These are phyloP conservation scores for Cercospora sp. DNA, from an alignment of 2,329 filamentous ascomycete genomes.

Conservation along the genomic window DNA sequence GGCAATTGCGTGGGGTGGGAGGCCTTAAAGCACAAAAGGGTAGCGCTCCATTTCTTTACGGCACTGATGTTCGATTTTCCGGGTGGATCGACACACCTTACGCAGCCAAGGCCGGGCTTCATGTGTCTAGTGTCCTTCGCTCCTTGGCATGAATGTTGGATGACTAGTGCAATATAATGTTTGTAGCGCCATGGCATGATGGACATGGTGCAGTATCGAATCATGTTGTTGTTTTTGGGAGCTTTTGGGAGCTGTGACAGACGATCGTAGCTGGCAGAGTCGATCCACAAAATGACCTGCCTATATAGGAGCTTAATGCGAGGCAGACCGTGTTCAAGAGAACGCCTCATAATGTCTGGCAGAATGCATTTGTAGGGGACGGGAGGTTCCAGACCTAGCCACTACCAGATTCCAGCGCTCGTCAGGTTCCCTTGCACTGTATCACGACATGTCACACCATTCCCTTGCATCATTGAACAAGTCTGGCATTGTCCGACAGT, in stretches of 20 bases:
- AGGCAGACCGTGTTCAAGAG: neutral
- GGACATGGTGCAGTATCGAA: neutral
- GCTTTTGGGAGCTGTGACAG: neutral
- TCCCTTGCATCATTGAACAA: neutral
- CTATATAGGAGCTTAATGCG: neutral
- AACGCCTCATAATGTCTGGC: neutral
- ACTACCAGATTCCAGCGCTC: neutral
- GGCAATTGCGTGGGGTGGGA: neutral
- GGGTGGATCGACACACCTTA: neutral
- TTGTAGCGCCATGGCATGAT: neutral
- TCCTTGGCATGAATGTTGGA: neutral
- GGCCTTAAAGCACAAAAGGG: neutral
- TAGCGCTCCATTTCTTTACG: neutral
- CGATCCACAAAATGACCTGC: neutral
- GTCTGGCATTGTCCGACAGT: neutral
- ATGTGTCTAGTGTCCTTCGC: neutral
- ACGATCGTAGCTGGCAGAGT: neutral
- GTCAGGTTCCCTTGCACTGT: neutral
- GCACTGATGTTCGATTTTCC: neutral
- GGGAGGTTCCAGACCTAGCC: neutral
- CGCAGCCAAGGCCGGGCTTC: neutral
- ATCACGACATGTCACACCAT: neutral
- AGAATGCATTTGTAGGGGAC: neutral
- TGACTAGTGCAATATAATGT: neutral
- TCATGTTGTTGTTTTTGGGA: neutral